Evolutionary conservation across 768 basidiomycete genomes (phyloP).

Genomic region (Sporobolomyces phaffii): DNA sequence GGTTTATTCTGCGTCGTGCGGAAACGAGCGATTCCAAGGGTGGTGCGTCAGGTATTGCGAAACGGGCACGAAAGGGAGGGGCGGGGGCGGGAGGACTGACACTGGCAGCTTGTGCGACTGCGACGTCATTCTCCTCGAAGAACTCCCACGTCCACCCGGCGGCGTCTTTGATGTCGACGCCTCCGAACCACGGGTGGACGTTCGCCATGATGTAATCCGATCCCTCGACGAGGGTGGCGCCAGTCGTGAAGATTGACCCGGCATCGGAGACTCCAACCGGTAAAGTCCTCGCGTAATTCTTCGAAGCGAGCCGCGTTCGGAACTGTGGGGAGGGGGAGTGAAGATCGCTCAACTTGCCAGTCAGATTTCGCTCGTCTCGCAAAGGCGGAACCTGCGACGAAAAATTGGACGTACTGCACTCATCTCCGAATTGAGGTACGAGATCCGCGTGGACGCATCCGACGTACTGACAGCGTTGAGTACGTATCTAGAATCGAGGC

Average conservation of each 20-base stretch:
- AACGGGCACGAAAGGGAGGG: not conserved
- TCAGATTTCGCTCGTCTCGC: no score
- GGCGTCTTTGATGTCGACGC: slow-evolving; percentile 59
- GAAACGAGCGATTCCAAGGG: no score
- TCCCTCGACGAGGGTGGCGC: slow-evolving; percentile 50
- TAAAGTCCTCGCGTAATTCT: slow-evolving; percentile 45
- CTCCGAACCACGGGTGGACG: slow-evolving; percentile 58
- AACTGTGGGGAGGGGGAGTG: no score
- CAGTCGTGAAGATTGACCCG: slow-evolving; percentile 45
- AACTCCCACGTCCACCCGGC: slow-evolving; percentile 77
- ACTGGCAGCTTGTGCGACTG: slow-evolving; percentile 53
- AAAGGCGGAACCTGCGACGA: no score
- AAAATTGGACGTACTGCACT: slow-evolving; percentile 10
- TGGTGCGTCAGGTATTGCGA: no score
- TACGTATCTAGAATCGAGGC: slow-evolving; percentile 29
- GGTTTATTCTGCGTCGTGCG: slow-evolving; percentile 64
- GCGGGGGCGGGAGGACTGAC: not conserved
- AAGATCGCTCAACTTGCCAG: no score
- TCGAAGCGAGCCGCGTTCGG: slow-evolving; percentile 41
- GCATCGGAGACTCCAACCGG: slow-evolving; percentile 50
- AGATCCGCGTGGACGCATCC: slow-evolving; percentile 1
- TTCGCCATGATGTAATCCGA: slow-evolving; percentile 69
- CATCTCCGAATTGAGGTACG: not conserved
- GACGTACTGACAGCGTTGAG: slow-evolving; percentile 16
- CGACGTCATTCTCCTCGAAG: slow-evolving; percentile 56